Percentiles rank a stretch among this genome's conserved stretches.
These are phyloP conservation scores for Stereocaulon alpinum DNA, from an alignment of 495 filamentous ascomycete species.

Conservation along the genomic window DNA sequence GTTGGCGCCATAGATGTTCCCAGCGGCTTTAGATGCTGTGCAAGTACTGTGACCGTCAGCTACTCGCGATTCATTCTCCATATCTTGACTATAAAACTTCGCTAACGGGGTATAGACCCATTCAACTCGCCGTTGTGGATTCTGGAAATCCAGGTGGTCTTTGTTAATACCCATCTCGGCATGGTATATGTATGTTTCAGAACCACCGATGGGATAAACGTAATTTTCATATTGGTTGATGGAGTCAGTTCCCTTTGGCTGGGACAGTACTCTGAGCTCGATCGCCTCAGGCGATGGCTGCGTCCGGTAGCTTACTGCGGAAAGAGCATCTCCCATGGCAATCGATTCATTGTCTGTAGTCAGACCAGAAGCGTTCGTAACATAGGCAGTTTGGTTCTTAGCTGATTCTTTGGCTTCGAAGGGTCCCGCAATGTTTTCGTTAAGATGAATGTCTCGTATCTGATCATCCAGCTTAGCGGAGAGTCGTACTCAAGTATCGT, in stretches of 20 bases:
- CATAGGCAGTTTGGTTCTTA: no score
- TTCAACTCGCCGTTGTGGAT: background rate
- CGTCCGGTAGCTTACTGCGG: background rate
- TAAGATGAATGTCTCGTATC: no score
- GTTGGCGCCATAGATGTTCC: background rate
- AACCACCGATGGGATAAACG: background rate
- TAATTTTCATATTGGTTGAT: background rate
- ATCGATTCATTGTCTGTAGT: no score
- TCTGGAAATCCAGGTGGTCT: background rate
- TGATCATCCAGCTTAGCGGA: no score
- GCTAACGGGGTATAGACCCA: background rate
- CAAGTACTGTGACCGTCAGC: constrained; percentile 12
- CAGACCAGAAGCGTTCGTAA: no score
- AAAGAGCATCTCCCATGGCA: no score
- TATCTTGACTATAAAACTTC: no score
- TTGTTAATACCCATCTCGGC: background rate
- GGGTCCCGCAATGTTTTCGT: no score
- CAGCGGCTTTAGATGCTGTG: constrained; percentile 12
- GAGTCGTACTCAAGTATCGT: no score
- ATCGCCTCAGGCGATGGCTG: background rate
- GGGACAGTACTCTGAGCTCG: background rate
- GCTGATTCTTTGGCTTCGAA: no score
- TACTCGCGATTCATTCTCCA: background rate
- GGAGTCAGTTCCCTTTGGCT: background rate
- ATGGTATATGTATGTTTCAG: constrained; percentile 9